Evolutionary conservation across 805 yeast genomes (phyloP).

Genomic region (Ogataea parapolymorpha): DNA sequence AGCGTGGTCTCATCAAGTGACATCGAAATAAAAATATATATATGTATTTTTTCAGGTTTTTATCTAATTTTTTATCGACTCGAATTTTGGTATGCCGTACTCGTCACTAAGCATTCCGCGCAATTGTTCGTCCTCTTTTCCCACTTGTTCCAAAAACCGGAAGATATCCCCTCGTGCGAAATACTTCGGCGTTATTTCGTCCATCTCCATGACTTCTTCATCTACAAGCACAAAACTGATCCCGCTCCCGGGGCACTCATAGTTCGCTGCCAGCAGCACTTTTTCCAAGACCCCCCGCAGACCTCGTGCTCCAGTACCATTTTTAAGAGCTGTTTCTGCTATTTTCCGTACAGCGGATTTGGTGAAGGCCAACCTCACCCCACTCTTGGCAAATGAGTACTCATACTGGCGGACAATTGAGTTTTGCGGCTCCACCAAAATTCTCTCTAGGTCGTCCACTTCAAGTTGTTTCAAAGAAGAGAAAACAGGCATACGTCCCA

Average conservation of each 20-base stretch:
- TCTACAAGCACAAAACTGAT: conserved; percentile 48
- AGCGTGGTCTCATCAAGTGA: conserved; percentile 38
- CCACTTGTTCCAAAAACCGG: conserved; percentile 39
- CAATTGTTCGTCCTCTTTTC: conserved; percentile 39
- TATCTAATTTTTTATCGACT: too few species aligned
- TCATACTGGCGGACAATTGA: conserved; percentile 52
- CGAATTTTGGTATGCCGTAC: conserved; percentile 21
- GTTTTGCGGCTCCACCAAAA: conserved; percentile 53
- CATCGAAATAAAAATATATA: background rate
- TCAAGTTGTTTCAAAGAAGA: conserved; percentile 47
- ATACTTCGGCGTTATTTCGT: conserved; percentile 35
- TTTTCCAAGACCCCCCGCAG: conserved; percentile 53
- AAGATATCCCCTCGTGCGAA: conserved; percentile 43
- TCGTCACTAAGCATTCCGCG: conserved; percentile 35
- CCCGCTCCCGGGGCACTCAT: conserved; percentile 59
- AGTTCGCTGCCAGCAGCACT: conserved; percentile 47
- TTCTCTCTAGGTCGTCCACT: conserved; percentile 43
- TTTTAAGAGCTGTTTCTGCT: conserved; percentile 46
- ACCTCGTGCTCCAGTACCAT: conserved; percentile 63
- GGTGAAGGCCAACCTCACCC: conserved; percentile 49
- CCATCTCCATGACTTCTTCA: conserved; percentile 37
- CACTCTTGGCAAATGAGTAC: conserved; percentile 50
- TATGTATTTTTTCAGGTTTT: background rate
- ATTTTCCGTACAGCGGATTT: conserved; percentile 44
- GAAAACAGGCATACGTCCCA: conserved; percentile 57